Conservation (phyloP, 2,329 filamentous ascomycete species). For the Fusarium marasasianum region DNA sequence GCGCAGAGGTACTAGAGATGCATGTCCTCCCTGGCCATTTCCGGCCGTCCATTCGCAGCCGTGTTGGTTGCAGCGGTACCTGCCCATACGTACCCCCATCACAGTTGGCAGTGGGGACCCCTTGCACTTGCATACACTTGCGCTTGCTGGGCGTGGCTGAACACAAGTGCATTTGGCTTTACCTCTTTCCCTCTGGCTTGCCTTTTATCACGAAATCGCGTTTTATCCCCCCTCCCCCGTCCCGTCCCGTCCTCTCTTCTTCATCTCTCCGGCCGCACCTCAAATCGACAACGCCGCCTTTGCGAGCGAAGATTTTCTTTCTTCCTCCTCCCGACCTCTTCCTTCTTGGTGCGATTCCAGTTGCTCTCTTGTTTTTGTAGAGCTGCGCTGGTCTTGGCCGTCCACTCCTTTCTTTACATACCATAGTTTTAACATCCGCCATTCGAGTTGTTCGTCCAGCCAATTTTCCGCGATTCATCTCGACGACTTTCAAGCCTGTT, state of each 20-base stretch:
- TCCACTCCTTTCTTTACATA: conserved; percentile 61
- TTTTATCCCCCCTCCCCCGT: conserved; percentile 37
- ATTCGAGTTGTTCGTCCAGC: conserved; percentile 39
- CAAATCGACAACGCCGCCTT: conserved; percentile 37
- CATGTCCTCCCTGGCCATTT: conserved; percentile 36
- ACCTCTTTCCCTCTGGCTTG: conserved; percentile 28
- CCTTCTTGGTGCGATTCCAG: conserved; percentile 65
- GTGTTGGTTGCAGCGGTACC: conserved; percentile 32
- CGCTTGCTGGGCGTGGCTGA: conserved; percentile 38
- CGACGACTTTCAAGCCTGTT: conserved; percentile 31
- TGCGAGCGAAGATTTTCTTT: conserved; percentile 43
- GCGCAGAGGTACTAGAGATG: conserved; percentile 28
- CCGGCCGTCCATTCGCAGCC: conserved; percentile 16
- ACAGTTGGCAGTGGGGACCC: conserved; percentile 32
- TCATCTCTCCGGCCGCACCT: conserved; percentile 37
- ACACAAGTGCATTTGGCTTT: conserved; percentile 41
- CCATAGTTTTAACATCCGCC: conserved; percentile 35
- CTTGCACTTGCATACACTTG: conserved; percentile 37
- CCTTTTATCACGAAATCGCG: conserved; percentile 43
- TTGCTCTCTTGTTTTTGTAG: conserved; percentile 55
- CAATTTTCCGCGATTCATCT: conserved; percentile 37
- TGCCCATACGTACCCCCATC: conserved; percentile 26
- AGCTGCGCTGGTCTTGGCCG: conserved; percentile 68
- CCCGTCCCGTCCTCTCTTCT: conserved; percentile 40
- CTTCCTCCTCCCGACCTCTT: conserved; percentile 40